Base-by-base conservation (phyloP, 345 rosid genomes). In the Lagerstroemia speciosa region DNA sequence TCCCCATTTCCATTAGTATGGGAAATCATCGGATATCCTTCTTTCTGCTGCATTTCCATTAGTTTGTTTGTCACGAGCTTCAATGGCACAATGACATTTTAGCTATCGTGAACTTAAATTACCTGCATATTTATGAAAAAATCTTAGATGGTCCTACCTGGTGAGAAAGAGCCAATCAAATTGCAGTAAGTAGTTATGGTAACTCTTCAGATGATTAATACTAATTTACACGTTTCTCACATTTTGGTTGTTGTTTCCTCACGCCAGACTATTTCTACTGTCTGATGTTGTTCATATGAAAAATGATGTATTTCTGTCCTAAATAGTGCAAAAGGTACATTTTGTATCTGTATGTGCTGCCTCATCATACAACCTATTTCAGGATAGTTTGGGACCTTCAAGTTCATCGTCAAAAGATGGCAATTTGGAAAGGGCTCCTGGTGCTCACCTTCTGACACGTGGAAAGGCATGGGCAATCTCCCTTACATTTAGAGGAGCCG, bases 381-480 rank as follows among this genome's bases (percentile, higher is more conserved):
- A 86, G 90, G 86, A 78, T 75, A 75, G 67, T 67, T 52, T 58
- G 61, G 86, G 79, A 71, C 67, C 70, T 65, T 66, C 73, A 46
- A 57, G 71, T 46, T 65, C 73, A 48, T 68, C 36, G 17, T 55
- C 24, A 3, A 78, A 69, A 66, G 82, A 79, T 46, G 74, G 41
- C 64, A 67, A 81, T 67, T 76, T 74, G 5, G 66, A 75, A 36
- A 76, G 76, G 67, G 72, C 75, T 16, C 61, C 58, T 3, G 74
- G 69, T 32, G 43, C 73, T 68, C 66, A 66, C 71, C 82, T 80
- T 31, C 75, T 83, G 36, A 72, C 78, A n/a, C 31, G 65, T 29
- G 86, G 82, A 72, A 76, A 73, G 55, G 82, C 86, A 20, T 83
- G 83, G 83, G 78, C 80, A 62, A 78, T 83, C 52, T 83, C 83